These are phyloP conservation scores for Nadsonia starkeyi-henricii DNA, from an alignment of 1,139 yeast species.

Conservation along the genomic window DNA sequence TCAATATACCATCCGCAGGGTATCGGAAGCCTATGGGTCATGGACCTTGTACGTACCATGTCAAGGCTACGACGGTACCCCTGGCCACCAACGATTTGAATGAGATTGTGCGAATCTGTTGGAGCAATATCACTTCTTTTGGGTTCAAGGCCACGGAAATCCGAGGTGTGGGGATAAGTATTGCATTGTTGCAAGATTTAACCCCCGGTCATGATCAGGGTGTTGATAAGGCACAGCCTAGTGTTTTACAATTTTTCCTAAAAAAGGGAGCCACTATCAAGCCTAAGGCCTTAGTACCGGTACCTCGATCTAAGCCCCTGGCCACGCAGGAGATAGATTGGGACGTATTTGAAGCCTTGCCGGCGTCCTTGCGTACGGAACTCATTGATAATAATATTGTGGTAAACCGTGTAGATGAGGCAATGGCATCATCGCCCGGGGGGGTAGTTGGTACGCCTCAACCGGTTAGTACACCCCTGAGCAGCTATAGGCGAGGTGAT, in stretches of 20 bases:
- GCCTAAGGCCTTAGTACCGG: not conserved
- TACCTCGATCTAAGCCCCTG: not conserved
- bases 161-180: slow-evolving; percentile 58
- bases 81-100: slow-evolving; percentile 51
- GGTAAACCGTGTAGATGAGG: not conserved
- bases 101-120: slow-evolving; percentile 44
- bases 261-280: not conserved
- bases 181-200: not conserved
- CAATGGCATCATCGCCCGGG: too few species aligned
- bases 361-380: not conserved
- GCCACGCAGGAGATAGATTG: not conserved
- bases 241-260: not conserved
- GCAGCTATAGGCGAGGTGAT: too few species aligned
- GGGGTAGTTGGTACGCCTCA: too few species aligned
- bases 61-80: slow-evolving; percentile 49
- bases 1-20: slow-evolving; percentile 42
- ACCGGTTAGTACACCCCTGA: too few species aligned
- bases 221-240: not conserved
- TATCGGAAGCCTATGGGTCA: slow-evolving; percentile 62
- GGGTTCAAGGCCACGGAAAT: slow-evolving; percentile 53
- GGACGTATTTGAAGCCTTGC: not conserved
- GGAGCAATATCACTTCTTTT: slow-evolving; percentile 40
- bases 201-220: not conserved
- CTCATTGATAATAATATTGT: not conserved
- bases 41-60: slow-evolving; percentile 59